Evolutionary conservation across 2,329 filamentous ascomycete genomes (phyloP), one percentile per base, ranked within the genome.

Genomic region (Podosphaera aphanis): DNA sequence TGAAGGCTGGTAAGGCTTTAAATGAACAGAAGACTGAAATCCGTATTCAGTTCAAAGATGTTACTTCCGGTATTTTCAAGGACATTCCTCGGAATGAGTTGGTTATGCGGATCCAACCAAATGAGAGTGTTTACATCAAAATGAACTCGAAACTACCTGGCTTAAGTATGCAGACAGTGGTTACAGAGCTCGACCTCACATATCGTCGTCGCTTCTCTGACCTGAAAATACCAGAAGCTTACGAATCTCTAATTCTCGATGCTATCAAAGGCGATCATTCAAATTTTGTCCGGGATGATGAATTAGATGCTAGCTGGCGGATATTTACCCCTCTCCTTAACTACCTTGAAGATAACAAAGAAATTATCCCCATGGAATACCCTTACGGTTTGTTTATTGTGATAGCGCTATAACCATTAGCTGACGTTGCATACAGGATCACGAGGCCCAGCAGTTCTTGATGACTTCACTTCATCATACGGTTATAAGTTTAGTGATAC

Each of bases 21-120:
- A 98, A 98, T 64, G 90, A 98, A 73, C 90, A 98, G 64, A 98
- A 98, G 77, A 98, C 90, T 13, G 90, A 98, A 67, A 90, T 98
- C 55, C 81, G 90, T 59, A 93, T 98, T 57, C 90, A 98, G 64
- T 98, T 94, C 78, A 93, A 93, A 72, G 90, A 98, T 61, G 90
- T 98, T 53, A 95, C 90, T 19, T 94, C 86, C 43, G 90, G 92
- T 55, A 98, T 98, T 65, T 98, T 98, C 71, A 95, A 95, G 74
- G 88, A 98, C 62, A 98, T 98, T 60, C 92, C 90, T 49, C 81
- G 92, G 55, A 98, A 98, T 69, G 90, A 98, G 68, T 80, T 98
- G 53, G 90, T 98, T 58, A 94, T 98, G 69, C 86, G 90, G 55
- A 93, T 98, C 53, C 90, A 98, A 70, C 90, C 90, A 57, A 98